These are phyloP conservation scores for Aspergillus sclerotialis DNA, from an alignment of 2,329 filamentous ascomycete species.

Conservation along the genomic window DNA sequence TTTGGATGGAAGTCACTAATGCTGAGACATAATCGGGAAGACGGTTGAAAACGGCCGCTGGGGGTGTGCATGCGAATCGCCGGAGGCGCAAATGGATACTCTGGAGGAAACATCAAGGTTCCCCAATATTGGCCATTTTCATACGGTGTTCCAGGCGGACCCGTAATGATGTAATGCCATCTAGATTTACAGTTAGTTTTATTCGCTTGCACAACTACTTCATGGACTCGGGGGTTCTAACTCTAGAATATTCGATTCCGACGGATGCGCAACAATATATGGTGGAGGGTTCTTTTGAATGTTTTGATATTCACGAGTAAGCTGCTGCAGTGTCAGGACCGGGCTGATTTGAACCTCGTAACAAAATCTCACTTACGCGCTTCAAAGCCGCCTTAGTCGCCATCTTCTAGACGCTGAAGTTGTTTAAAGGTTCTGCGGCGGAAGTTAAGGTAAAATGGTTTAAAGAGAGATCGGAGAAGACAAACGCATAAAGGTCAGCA, in stretches of 20 bases:
- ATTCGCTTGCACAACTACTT: too few species aligned
- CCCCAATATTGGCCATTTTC: conserved; percentile 97
- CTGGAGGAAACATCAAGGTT: conserved; percentile 86
- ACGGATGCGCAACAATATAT: conserved; percentile 83
- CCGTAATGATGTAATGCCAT: conserved; percentile 95
- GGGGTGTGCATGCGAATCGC: conserved; percentile 99
- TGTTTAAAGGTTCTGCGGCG: too few species aligned
- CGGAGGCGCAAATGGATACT: conserved; percentile 95
- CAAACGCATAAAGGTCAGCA: too few species aligned
- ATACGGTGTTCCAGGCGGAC: conserved; percentile 89
- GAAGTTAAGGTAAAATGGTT: too few species aligned
- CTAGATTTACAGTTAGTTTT: conserved; percentile 39
- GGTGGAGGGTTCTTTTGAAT: conserved; percentile 73
- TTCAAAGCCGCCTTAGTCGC: conserved; percentile 67
- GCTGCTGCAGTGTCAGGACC: conserved; percentile 28
- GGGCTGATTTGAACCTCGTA: neutral
- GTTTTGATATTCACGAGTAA: conserved; percentile 58
- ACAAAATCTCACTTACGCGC: conserved; percentile 46
- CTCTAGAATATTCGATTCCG: conserved; percentile 87
- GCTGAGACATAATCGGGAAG: conserved; percentile 83
- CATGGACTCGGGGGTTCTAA: too few species aligned
- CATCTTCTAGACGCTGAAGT: conserved; percentile 41
- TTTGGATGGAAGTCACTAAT: conserved; percentile 98
- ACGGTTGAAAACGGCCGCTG: conserved; percentile 89
- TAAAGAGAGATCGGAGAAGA: too few species aligned